Conservation (phyloP, 1,139 yeast species). For the Candida labiduridarum region DNA sequence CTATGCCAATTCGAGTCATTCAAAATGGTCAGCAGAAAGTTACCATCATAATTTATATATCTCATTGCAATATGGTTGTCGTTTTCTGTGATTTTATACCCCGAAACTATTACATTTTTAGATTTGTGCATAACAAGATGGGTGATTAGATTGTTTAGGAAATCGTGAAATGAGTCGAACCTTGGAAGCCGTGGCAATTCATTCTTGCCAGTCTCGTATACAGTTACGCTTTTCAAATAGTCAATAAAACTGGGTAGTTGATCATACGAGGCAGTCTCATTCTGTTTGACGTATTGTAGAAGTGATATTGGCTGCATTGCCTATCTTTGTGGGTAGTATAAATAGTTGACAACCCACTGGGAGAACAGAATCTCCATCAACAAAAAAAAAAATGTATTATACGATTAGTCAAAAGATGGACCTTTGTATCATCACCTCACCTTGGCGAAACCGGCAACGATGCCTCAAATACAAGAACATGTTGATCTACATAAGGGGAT, state of each 20-base stretch:
- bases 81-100: conserved; percentile 25
- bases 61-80: conserved; percentile 1
- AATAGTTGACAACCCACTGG: not conserved
- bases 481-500: conserved; percentile 52
- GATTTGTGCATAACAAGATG: conserved; percentile 21
- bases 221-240: conserved; percentile 9
- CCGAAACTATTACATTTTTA: conserved; percentile 26
- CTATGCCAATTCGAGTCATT: conserved; percentile 32
- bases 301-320: not conserved
- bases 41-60: conserved; percentile 1
- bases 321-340: not conserved
- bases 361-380: not conserved
- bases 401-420: not conserved
- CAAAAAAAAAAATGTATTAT: conserved; percentile 3
- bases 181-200: conserved; percentile 7
- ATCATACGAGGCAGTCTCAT: not conserved
- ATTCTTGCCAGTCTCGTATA: conserved; percentile 1
- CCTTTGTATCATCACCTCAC: not conserved
- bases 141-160: conserved; percentile 26
- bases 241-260: conserved; percentile 12
- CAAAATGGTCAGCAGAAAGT: conserved; percentile 7
- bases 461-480: conserved; percentile 13
- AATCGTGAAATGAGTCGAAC: conserved; percentile 23
- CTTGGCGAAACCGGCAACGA: not conserved
- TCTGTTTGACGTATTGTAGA: not conserved